Evolutionary conservation across 179 eudicot genomes (phyloP), one percentile per base, ranked within the genome.

Genomic region (Sideroxylon spinosum): DNA sequence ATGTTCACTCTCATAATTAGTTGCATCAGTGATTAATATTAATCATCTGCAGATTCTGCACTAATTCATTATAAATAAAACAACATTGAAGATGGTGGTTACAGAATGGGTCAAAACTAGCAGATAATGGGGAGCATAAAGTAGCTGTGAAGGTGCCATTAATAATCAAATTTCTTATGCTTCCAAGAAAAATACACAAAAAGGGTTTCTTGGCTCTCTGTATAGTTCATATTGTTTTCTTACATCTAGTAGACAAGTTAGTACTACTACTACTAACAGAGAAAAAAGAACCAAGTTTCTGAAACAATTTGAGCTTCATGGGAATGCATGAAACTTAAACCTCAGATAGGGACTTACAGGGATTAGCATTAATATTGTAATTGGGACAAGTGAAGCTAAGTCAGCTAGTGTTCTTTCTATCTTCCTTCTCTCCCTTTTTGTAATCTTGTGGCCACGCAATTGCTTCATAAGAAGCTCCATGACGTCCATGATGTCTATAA

Each of bases 301-400:
- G 56, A 69, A 69, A 44, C 56, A 71, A 52, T 48, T 52, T 0
- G 25, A 22, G 60, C 20, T 25, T 50, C 60, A 20, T 50, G 37
- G 68, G 17, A 75, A 75, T 9, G 48, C 32, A 11, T 16, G 62
- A 60, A 46, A 48, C 23, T 48, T 25, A 9, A 78, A 68, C 17
- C 20, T 68, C 64, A 44, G n/a, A 5, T 3, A 67, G 78, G 59
- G 75, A 13, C 85, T 87, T 76, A 87, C 90, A 44, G 90, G 90
- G 53, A 85, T 50, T 61, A 87, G 79, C 88, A 87, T 87, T 37
- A 87, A 71, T 59, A 85, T 85, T 37, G 84, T 87, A 44, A 87
- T 70, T 9, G 85, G 90, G 71, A 85, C 71, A 28, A 87, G 85
- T 9, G 82, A 80, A 49, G 81, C 85, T 68, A 87, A 59, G 70